Conservation (phyloP, 164 flowering plant species). For the Vitis rotundifolia region DNA sequence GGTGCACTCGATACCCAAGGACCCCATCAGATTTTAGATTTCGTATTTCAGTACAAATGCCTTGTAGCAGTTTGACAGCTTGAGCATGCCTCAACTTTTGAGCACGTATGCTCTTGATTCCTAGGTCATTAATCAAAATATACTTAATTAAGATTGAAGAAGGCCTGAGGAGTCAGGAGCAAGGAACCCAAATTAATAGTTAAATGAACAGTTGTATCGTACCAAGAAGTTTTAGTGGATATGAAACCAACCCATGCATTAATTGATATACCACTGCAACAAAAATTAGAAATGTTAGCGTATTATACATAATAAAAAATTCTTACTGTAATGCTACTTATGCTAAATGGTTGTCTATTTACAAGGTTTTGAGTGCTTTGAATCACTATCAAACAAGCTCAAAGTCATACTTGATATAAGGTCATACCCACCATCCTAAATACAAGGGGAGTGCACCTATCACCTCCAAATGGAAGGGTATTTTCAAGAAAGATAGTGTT, state of each 20-base stretch:
- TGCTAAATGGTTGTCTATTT: no score
- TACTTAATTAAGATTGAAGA: neutral
- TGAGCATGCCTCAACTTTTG: conserved; percentile 16
- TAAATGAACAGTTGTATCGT: neutral
- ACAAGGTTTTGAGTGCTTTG: no score
- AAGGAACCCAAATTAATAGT: neutral
- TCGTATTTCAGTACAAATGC: neutral
- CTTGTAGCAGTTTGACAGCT: conserved; percentile 8
- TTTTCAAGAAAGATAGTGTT: no score
- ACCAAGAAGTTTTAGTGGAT: neutral
- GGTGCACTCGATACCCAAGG: neutral
- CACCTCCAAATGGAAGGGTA: no score
- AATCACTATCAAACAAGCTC: no score
- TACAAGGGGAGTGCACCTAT: no score
- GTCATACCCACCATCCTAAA: no score
- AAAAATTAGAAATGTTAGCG: no score
- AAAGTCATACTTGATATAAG: no score
- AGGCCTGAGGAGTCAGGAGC: neutral
- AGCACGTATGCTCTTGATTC: conserved; percentile 9
- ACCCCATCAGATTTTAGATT: neutral
- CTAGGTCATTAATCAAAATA: neutral
- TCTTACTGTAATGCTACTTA: no score
- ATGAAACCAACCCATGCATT: neutral
- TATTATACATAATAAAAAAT: no score
- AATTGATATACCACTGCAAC: neutral